A percentile compares a stretch with the other conserved stretches of the same genome.
Evolutionary conservation across 768 basidiomycete genomes (phyloP).

Genomic region (Tylopilus rubrobrunneus): DNA sequence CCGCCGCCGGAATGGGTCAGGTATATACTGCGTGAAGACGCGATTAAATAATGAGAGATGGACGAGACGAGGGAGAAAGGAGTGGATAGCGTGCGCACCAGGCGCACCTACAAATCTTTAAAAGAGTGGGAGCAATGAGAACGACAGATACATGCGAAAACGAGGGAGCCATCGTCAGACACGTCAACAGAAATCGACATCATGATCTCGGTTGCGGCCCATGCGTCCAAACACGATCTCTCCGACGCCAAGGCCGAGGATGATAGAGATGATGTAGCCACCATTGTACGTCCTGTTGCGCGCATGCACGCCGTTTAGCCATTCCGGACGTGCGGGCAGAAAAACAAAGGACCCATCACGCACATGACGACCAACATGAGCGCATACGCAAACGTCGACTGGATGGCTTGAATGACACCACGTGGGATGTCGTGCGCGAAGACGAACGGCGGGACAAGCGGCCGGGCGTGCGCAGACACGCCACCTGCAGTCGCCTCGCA

Average conservation of each 20-base stretch:
- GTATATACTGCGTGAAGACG: too few relatives aligned
- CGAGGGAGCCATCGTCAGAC: too few relatives aligned
- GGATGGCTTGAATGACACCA: slow-evolving; percentile 60
- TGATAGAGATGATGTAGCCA: slow-evolving; percentile 68
- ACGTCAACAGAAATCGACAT: too few relatives aligned
- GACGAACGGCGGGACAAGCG: slow-evolving; percentile 51
- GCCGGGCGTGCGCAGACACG: slow-evolving; percentile 13
- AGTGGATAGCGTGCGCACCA: too few relatives aligned
- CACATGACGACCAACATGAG: slow-evolving; percentile 86
- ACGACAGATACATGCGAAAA: too few relatives aligned
- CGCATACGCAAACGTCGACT: slow-evolving; percentile 58
- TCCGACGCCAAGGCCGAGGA: slow-evolving; percentile 69
- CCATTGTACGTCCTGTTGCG: slow-evolving; percentile 74
- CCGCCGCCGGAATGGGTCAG: too few relatives aligned
- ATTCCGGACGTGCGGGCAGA: not conserved
- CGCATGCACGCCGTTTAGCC: not conserved
- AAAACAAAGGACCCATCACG: slow-evolving; percentile 18
- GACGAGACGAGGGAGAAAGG: too few relatives aligned
- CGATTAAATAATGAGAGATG: too few relatives aligned
- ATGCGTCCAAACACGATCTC: slow-evolving; percentile 36
- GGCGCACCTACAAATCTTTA: too few relatives aligned
- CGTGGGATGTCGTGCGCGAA: slow-evolving; percentile 62
- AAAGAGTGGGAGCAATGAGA: too few relatives aligned
- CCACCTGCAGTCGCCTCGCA: not conserved
- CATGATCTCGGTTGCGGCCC: slow-evolving; percentile 31